Evolutionary conservation across 148 eudicot species (phyloP).

Genomic region (Camellia sinensis): DNA sequence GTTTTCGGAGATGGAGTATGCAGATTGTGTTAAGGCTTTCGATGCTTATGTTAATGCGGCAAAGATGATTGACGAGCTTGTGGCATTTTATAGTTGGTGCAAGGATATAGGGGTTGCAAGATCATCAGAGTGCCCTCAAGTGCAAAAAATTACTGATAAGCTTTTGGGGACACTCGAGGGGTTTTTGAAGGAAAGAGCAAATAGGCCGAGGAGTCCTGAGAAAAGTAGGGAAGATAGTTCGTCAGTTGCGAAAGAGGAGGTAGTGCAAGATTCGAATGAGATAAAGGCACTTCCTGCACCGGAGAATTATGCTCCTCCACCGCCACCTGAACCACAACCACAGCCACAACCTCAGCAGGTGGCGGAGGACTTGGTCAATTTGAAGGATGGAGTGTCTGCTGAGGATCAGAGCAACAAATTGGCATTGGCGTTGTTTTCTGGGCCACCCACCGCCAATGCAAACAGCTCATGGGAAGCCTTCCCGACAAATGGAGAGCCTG

Average conservation of each 20-base stretch:
- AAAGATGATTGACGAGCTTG: slow-evolving; percentile 54
- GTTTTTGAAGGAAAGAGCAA: slow-evolving; percentile 43
- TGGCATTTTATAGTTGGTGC: slow-evolving; percentile 47
- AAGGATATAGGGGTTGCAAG: slow-evolving; percentile 49
- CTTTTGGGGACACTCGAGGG: slow-evolving; percentile 44
- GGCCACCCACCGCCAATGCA: slow-evolving; percentile 39
- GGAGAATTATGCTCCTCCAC: slow-evolving; percentile 30
- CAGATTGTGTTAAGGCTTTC: slow-evolving; percentile 43
- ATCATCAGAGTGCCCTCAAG: slow-evolving; percentile 49
- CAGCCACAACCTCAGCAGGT: slow-evolving; percentile 39
- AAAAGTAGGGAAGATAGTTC: slow-evolving; percentile 17
- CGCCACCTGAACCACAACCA: slow-evolving; percentile 46
- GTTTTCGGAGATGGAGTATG: slow-evolving; percentile 50
- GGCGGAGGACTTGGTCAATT: slow-evolving; percentile 52
- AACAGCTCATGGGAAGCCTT: slow-evolving; percentile 67
- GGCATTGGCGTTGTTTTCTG: slow-evolving; percentile 66
- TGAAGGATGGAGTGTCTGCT: slow-evolving; percentile 54
- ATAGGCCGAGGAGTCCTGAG: slow-evolving; percentile 17
- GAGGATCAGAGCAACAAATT: slow-evolving; percentile 68
- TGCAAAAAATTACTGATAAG: slow-evolving; percentile 45
- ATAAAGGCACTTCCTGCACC: slow-evolving; percentile 58
- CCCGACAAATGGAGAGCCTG: slow-evolving; percentile 42
- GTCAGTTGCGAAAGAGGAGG: slow-evolving; percentile 13
- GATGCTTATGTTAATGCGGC: slow-evolving; percentile 51
- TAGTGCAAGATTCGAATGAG: slow-evolving; percentile 42